phyloP scores from a whole-genome alignment of 495 filamentous ascomycete genomes.

The Penicillium bialowiezense region DNA sequence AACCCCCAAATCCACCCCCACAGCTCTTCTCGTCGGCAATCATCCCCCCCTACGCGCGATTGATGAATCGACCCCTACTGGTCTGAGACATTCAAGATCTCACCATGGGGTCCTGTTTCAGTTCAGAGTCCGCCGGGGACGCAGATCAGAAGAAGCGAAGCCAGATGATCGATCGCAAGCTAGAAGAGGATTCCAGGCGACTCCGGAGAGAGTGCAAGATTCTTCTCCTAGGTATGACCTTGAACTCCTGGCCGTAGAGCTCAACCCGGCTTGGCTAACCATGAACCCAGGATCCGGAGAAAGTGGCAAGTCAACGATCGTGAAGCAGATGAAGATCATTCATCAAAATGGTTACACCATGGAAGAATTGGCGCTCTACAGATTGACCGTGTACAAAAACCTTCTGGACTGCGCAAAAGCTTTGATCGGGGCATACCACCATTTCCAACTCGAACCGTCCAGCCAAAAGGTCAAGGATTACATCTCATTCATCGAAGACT shows the following conservation, averaged over 20 bases:
- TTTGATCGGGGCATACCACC: conserved; percentile 80
- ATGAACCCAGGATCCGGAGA: conserved; percentile 77
- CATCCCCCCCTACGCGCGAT: conserved; percentile 26
- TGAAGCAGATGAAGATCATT: conserved; percentile 99
- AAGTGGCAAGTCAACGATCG: conserved; percentile 98
- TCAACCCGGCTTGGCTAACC: conserved; percentile 5
- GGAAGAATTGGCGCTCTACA: conserved; percentile 89
- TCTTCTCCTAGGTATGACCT: conserved; percentile 75
- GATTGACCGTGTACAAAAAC: conserved; percentile 96
- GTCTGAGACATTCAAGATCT: conserved; percentile 17
- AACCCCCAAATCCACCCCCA: conserved; percentile 16
- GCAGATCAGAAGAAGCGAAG: conserved; percentile 91
- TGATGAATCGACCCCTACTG: conserved; percentile 23
- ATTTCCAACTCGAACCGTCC: conserved; percentile 77
- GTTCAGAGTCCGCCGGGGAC: conserved; percentile 70
- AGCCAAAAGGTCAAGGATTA: conserved; percentile 68
- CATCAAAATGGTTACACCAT: conserved; percentile 94
- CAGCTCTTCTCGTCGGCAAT: conserved; percentile 24
- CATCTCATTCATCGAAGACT: conserved; percentile 78
- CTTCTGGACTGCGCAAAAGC: conserved; percentile 93
- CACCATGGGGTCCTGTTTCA: conserved; percentile 87
- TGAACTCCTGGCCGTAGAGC: neutral
- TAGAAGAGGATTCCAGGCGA: conserved; percentile 89
- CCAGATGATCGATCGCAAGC: conserved; percentile 84
- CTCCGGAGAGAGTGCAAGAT: conserved; percentile 98